phyloP scores from a whole-genome alignment of 2,329 filamentous ascomycete species.

The Diaporthe citriasiana region DNA sequence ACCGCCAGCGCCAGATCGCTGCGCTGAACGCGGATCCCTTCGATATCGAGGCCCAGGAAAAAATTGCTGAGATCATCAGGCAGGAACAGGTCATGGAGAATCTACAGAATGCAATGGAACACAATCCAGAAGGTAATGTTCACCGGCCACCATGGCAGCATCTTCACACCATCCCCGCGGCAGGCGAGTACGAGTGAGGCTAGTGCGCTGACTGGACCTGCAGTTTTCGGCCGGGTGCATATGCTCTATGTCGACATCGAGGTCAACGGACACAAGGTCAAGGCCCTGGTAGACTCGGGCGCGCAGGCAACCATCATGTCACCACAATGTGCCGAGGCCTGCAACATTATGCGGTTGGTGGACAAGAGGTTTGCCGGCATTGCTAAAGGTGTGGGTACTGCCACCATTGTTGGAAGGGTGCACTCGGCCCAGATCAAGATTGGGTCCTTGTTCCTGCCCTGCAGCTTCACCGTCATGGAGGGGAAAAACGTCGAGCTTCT shows the following conservation, averaged over 20 bases:
- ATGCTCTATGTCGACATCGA: constrained; percentile 97
- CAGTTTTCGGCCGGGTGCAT: constrained; percentile 93
- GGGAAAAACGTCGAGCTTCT: constrained; percentile 96
- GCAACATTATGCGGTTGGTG: constrained; percentile 95
- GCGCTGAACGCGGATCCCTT: constrained; percentile 94
- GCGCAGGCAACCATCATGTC: constrained; percentile 99
- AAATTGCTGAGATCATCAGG: constrained; percentile 97
- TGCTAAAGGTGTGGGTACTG: constrained; percentile 93
- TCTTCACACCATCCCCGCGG: constrained; percentile 19
- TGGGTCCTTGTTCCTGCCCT: constrained; percentile 86
- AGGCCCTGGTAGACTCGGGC: constrained; percentile 96
- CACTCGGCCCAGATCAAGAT: constrained; percentile 97
- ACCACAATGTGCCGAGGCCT: constrained; percentile 88
- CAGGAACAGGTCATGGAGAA: constrained; percentile 96
- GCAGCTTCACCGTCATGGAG: constrained; percentile 99
- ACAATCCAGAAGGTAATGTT: constrained; percentile 90
- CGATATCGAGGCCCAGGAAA: constrained; percentile 89
- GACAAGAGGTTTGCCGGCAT: constrained; percentile 94
- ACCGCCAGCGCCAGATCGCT: constrained; percentile 86
- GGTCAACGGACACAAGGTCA: constrained; percentile 92
- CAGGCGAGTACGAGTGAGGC: constrained; percentile 13
- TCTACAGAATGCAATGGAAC: constrained; percentile 94
- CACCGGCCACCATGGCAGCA: constrained; percentile 8
- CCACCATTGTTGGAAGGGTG: constrained; percentile 93
- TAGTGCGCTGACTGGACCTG: constrained; percentile 39